Base-by-base conservation (phyloP, 176 grass and related monocot species). In the barley (Hordeum vulgare) region DNA sequence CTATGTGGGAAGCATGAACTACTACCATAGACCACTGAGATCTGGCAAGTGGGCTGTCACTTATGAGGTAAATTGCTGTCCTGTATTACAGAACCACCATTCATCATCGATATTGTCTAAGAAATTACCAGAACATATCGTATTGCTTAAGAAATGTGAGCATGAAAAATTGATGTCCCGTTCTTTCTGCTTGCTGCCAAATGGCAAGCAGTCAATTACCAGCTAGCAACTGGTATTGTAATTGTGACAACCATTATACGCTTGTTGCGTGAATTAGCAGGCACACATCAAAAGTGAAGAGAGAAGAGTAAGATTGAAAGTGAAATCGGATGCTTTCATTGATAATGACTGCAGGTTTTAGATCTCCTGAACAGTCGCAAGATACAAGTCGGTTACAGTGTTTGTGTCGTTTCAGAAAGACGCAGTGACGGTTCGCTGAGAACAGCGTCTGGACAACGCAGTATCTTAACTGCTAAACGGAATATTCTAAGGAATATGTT, bases 1-100 rank as follows among this genome's bases (percentile, higher is more conserved):
- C 18, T 98, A 98, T 42, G 57, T 98, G 9, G 96, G 96, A 82
- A 98, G 94, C 77, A 95, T 98, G 68, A 98, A 98, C 86, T 98
- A 98, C 81, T 95, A 88, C 76, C 96, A 98, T 76, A 88, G 85
- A 61, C 96, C 96, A 45, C 59, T 98, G 65, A 90, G 96, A 84
- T 80, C 85, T 77, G 96, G 96, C 75, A 98, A 98, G 80, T 98
- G 96, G 96, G 93, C 96, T 24, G 96, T 98, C 39, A 98, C 96
- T 68, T 98, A 95, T 80, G 93, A 95, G 93, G 96, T 98, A 95
- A 84, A 75, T 58, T 70, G 51, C 33, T 64, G 25, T 64, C 71
- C 9, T 74, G 15, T 59, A 74, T 75, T 79, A 7, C 51, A 75
- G 7, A 74, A 73, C 39, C 4, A 11, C 39, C 37, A 74, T 18